Base-by-base conservation (phyloP, 2,329 filamentous ascomycete genomes). In the Fusarium coicis region DNA sequence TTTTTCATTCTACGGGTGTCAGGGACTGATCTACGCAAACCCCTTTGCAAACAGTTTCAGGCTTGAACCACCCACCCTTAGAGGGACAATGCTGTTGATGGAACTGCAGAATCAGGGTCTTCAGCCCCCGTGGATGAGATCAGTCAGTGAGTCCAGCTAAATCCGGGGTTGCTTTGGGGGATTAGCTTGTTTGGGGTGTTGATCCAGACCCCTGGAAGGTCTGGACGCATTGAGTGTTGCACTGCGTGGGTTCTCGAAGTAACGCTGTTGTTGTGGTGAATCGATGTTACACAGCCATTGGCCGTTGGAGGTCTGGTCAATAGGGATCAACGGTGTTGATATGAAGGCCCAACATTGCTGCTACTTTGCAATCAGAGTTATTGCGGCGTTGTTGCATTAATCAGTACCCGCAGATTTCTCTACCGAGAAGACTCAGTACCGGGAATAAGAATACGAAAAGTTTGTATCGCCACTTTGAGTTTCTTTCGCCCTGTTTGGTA, bases 141-240 rank as follows among this genome's bases (percentile, higher is more conserved):
- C 49, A 50, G 30, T 34, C 62, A 61, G 52, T 10, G 26, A 66
- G 43, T 42, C 42, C 52, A 58, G 21, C 50, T 6, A 43, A 74
- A 74, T 74, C 71, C 39, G 71, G 71, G 71, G 71, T 64, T 39
- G 34, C 54, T 64, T 68, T 66, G 70, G 60, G 60, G 70, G 18
- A 44, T 46, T 36, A 18, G 61, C 56, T 32, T 62, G 54, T 46
- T 57, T 44, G 47, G 42, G 26, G 36, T 62, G 43, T 26, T 40
- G 34, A 26, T 34, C 37, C 44, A 43, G 56, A 58, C 50, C 62
- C 62, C 39, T 30, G 61, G 36, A 21, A 21, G 40, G 14, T 42
- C 65, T 34, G 28, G 50, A 26, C 23, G 47, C 23, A 57, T 37
- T 44, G 32, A 23, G 21, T 37, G 47, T 60, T 49, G 28, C 23